These are phyloP conservation scores for Collybia mongolica DNA, from an alignment of 768 basidiomycete genomes.

Conservation along the genomic window DNA sequence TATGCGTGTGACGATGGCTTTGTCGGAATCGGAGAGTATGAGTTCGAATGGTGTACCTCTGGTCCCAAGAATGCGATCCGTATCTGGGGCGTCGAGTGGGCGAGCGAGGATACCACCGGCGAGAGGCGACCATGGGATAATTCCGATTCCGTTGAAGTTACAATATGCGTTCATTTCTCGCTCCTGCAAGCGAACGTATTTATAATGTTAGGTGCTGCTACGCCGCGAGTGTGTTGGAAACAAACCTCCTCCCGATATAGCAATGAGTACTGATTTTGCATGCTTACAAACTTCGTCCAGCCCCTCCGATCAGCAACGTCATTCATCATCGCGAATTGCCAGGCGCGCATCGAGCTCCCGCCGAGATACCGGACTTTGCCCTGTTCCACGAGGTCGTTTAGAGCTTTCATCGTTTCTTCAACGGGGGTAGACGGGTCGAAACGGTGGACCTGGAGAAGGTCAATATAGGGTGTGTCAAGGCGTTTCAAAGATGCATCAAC, in stretches of 20 bases:
- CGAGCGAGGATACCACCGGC: conserved; percentile 35
- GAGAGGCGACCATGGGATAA: conserved; percentile 53
- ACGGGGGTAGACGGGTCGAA: conserved; percentile 30
- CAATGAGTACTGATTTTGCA: conserved; percentile 54
- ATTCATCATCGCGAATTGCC: conserved; percentile 45
- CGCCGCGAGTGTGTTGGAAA: background rate
- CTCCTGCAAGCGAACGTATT: conserved; percentile 33
- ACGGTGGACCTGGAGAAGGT: conserved; percentile 39
- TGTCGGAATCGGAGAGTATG: conserved; percentile 22
- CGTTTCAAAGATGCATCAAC: conserved; percentile 26
- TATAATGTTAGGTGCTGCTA: too few species aligned
- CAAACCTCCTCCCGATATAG: conserved; percentile 51
- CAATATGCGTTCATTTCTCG: conserved; percentile 45
- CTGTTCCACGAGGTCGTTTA: conserved; percentile 40
- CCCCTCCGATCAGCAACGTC: conserved; percentile 40
- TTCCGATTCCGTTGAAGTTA: conserved; percentile 47
- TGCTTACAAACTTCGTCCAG: conserved; percentile 55
- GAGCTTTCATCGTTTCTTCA: conserved; percentile 44
- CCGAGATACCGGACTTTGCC: conserved; percentile 50
- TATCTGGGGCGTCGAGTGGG: conserved; percentile 23
- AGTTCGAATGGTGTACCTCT: conserved; percentile 18
- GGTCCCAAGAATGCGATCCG: conserved; percentile 11
- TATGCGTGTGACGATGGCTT: conserved; percentile 33
- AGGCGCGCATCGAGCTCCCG: conserved; percentile 44
- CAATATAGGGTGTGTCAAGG: conserved; percentile 26